These are phyloP conservation scores for Simplicillium sp. DNA, from an alignment of 2,329 filamentous ascomycete genomes.

Conservation along the genomic window DNA sequence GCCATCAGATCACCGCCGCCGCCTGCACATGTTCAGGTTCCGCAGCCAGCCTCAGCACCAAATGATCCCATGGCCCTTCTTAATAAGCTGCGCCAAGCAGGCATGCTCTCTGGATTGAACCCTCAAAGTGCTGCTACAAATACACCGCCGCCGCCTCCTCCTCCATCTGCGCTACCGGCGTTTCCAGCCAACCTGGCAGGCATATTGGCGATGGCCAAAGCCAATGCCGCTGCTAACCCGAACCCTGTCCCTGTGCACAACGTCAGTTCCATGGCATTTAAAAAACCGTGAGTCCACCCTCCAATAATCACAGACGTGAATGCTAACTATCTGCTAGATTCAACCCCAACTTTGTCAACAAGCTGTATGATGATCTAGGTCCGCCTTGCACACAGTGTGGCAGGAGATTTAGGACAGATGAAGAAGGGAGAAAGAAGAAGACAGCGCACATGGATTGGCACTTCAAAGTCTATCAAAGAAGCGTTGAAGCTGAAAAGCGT, in stretches of 20 bases:
- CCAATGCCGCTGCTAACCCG: conserved; percentile 10
- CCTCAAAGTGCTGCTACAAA: conserved; percentile 26
- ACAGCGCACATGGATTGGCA: conserved; percentile 96
- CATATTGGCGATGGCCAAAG: conserved; percentile 17
- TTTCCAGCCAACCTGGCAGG: conserved; percentile 26
- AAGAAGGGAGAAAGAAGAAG: conserved; percentile 76
- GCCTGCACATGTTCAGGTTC: conserved; percentile 16
- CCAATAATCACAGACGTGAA: not conserved
- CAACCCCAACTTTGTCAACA: conserved; percentile 63
- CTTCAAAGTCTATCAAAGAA: conserved; percentile 84
- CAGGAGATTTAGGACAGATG: conserved; percentile 69
- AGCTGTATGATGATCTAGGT: conserved; percentile 72
- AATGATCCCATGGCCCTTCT: conserved; percentile 50
- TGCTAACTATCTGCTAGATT: conserved; percentile 37
- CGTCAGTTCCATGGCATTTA: conserved; percentile 54
- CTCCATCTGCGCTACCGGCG: conserved; percentile 16
- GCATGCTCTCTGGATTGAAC: conserved; percentile 45
- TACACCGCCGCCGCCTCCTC: conserved; percentile 22
- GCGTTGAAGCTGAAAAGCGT: conserved; percentile 75
- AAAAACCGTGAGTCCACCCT: conserved; percentile 49
- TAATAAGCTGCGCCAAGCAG: conserved; percentile 58
- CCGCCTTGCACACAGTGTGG: conserved; percentile 89
- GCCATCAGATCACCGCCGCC: conserved; percentile 37
- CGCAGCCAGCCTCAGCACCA: conserved; percentile 25
- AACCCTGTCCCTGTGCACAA: conserved; percentile 10